Evolutionary conservation across 768 basidiomycete genomes (phyloP).

Genomic region (Kwoniella pini): DNA sequence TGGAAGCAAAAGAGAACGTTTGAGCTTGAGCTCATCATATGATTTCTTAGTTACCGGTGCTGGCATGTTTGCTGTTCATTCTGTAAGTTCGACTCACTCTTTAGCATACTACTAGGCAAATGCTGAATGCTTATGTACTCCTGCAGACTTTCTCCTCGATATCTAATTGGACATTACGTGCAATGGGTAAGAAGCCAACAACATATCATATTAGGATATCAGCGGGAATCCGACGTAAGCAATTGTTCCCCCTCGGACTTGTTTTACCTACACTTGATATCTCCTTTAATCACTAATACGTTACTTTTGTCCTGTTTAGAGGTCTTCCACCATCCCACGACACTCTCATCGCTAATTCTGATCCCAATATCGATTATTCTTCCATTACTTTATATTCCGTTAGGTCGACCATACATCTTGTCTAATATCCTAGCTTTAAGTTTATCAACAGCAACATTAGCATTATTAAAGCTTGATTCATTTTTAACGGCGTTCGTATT

Average conservation of each 20-base stretch:
- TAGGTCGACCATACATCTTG: slow-evolving; percentile 68
- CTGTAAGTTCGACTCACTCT: slow-evolving; percentile 38
- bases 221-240: slow-evolving; percentile 42
- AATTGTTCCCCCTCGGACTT: neutral
- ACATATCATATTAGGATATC: slow-evolving; percentile 47
- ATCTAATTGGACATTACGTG: slow-evolving; percentile 6
- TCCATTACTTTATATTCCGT: slow-evolving; percentile 63
- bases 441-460: slow-evolving; percentile 76
- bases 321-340: slow-evolving; percentile 53
- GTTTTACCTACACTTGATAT: too few species aligned
- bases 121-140: slow-evolving; percentile 33
- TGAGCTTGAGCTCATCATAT: too few species aligned
- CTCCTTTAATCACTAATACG: too few species aligned
- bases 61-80: slow-evolving; percentile 39
- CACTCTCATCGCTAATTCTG: slow-evolving; percentile 56
- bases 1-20: slow-evolving; percentile 4
- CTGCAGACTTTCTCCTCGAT: slow-evolving; percentile 22
- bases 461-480: slow-evolving; percentile 79
- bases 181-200: slow-evolving; percentile 21
- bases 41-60: slow-evolving; percentile 26
- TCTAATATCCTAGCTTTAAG: slow-evolving; percentile 74
- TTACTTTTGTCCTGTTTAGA: slow-evolving; percentile 43
- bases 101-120: slow-evolving; percentile 54
- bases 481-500: slow-evolving; percentile 83
- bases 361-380: slow-evolving; percentile 62